Conservation (phyloP, 2,329 filamentous ascomycete species). For the Waltergamsia citrina region DNA sequence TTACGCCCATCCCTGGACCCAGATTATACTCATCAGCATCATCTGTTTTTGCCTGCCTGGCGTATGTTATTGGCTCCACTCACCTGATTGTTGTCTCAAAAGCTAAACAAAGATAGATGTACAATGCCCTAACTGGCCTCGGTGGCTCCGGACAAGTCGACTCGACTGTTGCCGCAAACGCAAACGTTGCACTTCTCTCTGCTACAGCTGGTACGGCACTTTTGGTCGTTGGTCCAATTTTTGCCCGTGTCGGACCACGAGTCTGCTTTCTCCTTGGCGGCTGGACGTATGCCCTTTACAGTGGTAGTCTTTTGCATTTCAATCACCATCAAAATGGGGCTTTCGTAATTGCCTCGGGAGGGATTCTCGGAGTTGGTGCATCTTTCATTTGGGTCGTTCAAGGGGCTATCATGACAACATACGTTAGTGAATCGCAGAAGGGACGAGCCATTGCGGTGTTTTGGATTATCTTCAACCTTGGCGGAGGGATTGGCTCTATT, state of each 20-base stretch:
- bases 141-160: constrained; percentile 36
- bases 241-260: constrained; percentile 29
- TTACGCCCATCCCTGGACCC: constrained; percentile 34
- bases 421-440: constrained; percentile 29
- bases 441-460: constrained; percentile 31
- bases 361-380: constrained; percentile 33
- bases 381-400: constrained; percentile 36
- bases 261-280: constrained; percentile 31
- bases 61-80: constrained; percentile 16
- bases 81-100: background rate
- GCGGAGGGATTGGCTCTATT: constrained; percentile 31
- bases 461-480: constrained; percentile 36
- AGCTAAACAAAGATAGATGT: no score
- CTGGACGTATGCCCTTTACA: constrained; percentile 35
- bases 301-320: constrained; percentile 31
- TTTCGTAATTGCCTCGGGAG: constrained; percentile 33
- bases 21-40: constrained; percentile 36
- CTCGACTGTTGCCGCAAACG: constrained; percentile 32
- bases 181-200: constrained; percentile 31
- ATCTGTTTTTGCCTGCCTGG: constrained; percentile 39
- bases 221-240: constrained; percentile 32
- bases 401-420: constrained; percentile 38
- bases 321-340: constrained; percentile 26
- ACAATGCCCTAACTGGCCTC: constrained; percentile 33
- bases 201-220: constrained; percentile 31